A percentile compares a stretch with the other conserved stretches of the same genome.
Evolutionary conservation across 208 protist species (phyloP).

Genomic region (Crithidia acanthocephali): DNA sequence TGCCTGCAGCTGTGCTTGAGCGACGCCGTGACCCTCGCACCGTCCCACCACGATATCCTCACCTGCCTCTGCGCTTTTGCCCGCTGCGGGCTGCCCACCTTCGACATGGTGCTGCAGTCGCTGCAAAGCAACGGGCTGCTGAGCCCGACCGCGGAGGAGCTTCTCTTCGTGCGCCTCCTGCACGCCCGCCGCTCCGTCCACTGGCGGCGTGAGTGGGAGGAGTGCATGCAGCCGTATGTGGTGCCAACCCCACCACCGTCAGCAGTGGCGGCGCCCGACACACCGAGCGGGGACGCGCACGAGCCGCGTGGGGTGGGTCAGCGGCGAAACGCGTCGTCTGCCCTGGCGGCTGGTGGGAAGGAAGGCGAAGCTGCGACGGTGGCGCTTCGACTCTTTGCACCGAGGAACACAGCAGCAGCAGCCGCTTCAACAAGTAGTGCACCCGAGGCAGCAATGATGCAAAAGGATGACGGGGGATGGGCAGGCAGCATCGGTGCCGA

Average conservation of each 20-base stretch:
- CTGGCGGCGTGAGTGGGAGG: constrained; percentile 48
- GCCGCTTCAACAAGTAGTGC: neutral
- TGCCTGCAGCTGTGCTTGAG: constrained; percentile 47
- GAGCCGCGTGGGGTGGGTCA: too few species aligned
- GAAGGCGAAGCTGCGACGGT: neutral
- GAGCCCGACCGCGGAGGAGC: constrained; percentile 52
- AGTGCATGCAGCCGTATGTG: constrained; percentile 28
- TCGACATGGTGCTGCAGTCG: constrained; percentile 61
- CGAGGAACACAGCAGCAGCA: neutral
- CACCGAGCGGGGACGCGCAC: too few species aligned
- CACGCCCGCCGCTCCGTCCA: constrained; percentile 58
- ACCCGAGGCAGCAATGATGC: neutral
- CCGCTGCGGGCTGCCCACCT: constrained; percentile 57
- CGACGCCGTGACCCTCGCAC: constrained; percentile 35
- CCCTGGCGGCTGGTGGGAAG: neutral
- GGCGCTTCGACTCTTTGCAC: constrained; percentile 1
- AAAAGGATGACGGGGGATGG: neutral
- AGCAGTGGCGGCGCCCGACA: too few species aligned
- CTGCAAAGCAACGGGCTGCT: constrained; percentile 61
- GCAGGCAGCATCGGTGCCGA: too few species aligned
- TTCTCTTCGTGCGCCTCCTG: constrained; percentile 66
- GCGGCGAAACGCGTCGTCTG: too few species aligned
- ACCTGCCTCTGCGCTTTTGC: constrained; percentile 63
- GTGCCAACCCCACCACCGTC: neutral
- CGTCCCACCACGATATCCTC: constrained; percentile 60